Conservation (phyloP, 371 early-diverging fungal genomes). For the Basidiobolus meristosporus region DNA sequence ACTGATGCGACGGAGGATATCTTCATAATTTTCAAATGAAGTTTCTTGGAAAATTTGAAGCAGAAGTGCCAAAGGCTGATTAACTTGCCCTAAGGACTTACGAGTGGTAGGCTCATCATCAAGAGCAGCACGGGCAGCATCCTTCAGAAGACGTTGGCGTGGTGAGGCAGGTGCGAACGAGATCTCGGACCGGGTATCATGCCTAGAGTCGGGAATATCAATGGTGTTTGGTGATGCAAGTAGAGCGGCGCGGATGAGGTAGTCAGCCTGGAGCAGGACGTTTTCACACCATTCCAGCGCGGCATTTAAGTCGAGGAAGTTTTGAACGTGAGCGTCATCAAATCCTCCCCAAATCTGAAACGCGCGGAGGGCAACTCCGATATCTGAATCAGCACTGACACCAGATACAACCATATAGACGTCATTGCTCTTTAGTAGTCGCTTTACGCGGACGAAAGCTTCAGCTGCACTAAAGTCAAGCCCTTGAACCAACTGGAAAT, state of each 20-base stretch:
- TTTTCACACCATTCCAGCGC: conserved; percentile 94
- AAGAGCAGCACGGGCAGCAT: too few species aligned
- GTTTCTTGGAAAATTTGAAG: neutral
- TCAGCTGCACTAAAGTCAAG: conserved; percentile 92
- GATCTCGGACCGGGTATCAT: conserved; percentile 1
- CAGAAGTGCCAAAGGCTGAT: conserved; percentile 2
- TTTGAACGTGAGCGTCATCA: conserved; percentile 29
- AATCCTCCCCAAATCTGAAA: conserved; percentile 51
- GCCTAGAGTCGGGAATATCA: conserved; percentile 1
- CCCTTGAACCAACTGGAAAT: conserved; percentile 71
- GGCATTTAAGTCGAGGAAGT: conserved; percentile 60
- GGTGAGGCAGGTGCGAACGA: neutral
- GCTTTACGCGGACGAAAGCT: conserved; percentile 74
- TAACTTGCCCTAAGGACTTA: neutral
- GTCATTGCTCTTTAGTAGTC: conserved; percentile 38
- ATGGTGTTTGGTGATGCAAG: conserved; percentile 6
- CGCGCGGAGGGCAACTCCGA: conserved; percentile 46
- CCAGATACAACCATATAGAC: conserved; percentile 79
- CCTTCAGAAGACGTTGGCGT: too few species aligned
- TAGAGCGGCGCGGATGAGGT: conserved; percentile 16
- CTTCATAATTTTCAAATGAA: too few species aligned
- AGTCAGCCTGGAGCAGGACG: conserved; percentile 48
- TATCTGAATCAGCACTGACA: conserved; percentile 33
- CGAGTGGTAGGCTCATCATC: neutral
- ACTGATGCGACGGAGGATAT: conserved; percentile 1